These are phyloP conservation scores for Kluyveromyces sp. DNA, from an alignment of 1,139 yeast genomes.

Conservation along the genomic window DNA sequence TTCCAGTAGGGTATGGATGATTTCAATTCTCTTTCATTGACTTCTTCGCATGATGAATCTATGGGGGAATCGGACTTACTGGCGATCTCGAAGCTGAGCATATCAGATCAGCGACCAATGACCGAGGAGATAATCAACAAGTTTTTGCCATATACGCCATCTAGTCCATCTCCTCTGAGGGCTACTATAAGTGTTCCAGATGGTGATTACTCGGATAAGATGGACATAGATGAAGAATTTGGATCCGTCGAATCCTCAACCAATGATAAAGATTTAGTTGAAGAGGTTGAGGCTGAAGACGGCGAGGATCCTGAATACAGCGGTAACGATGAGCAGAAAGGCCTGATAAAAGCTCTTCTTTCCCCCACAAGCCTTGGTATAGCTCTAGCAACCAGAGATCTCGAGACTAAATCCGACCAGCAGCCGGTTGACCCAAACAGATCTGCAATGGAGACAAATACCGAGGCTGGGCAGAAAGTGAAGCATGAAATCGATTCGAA, in stretches of 20 bases:
- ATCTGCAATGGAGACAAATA: neutral
- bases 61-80: slow-evolving; percentile 16
- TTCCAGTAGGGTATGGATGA: slow-evolving; percentile 8
- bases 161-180: slow-evolving; percentile 22
- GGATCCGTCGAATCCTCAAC: slow-evolving; percentile 1
- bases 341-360: slow-evolving; percentile 17
- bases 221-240: slow-evolving; percentile 18
- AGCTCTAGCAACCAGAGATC: slow-evolving; percentile 19
- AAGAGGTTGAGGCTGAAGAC: slow-evolving; percentile 2
- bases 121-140: slow-evolving; percentile 12
- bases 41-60: slow-evolving; percentile 8
- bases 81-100: slow-evolving; percentile 18
- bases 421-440: neutral
- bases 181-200: slow-evolving; percentile 12
- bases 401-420: slow-evolving; percentile 9
- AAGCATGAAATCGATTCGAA: no score
- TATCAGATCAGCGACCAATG: slow-evolving; percentile 13
- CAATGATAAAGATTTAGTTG: slow-evolving; percentile 4
- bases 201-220: slow-evolving; percentile 14
- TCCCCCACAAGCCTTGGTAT: slow-evolving; percentile 26
- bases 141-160: slow-evolving; percentile 19
- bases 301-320: slow-evolving; percentile 2
- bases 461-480: no score
- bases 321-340: slow-evolving; percentile 9
- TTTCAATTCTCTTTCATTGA: slow-evolving; percentile 9